Percentiles rank a stretch among this genome's conserved stretches.
These are phyloP conservation scores for Zanthoxylum bungeanum DNA, from an alignment of 345 rosid genomes.

Conservation along the genomic window DNA sequence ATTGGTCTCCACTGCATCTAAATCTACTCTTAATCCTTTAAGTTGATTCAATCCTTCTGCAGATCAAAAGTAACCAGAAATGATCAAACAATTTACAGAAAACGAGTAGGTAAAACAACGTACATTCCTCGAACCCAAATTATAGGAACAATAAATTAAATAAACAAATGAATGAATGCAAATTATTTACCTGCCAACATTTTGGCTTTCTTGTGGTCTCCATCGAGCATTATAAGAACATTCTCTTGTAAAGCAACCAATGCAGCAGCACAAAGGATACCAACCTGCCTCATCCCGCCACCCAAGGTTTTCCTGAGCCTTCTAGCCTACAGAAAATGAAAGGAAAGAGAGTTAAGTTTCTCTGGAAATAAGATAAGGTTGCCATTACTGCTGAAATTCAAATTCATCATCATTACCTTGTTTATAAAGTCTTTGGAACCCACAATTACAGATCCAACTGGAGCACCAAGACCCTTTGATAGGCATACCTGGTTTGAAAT, in stretches of 20 bases:
- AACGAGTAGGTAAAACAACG: constrained; percentile 1
- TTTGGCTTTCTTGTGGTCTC: constrained; percentile 82
- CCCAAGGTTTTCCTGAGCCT: constrained; percentile 86
- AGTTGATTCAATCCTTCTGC: constrained; percentile 74
- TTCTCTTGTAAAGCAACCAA: constrained; percentile 70
- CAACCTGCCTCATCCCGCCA: constrained; percentile 94
- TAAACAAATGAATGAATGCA: background rate
- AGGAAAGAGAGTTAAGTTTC: background rate
- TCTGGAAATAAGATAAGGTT: background rate
- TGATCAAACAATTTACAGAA: background rate
- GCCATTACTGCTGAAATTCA: background rate
- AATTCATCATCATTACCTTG: constrained; percentile 40
- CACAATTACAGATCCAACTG: constrained; percentile 87
- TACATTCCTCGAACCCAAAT: background rate
- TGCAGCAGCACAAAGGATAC: constrained; percentile 83
- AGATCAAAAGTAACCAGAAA: constrained; percentile 4
- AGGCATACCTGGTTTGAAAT: constrained; percentile 58
- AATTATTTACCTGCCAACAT: constrained; percentile 63
- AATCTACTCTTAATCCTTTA: constrained; percentile 63
- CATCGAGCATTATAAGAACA: constrained; percentile 50
- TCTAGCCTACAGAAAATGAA: constrained; percentile 54
- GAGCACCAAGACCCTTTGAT: constrained; percentile 93
- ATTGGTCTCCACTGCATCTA: constrained; percentile 77
- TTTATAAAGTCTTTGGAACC: constrained; percentile 74
- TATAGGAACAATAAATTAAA: background rate